A percentile compares a stretch with the other conserved stretches of the same genome.
Conservation (phyloP, 352 stramenopile species). For the Pythium dissotocum region DNA sequence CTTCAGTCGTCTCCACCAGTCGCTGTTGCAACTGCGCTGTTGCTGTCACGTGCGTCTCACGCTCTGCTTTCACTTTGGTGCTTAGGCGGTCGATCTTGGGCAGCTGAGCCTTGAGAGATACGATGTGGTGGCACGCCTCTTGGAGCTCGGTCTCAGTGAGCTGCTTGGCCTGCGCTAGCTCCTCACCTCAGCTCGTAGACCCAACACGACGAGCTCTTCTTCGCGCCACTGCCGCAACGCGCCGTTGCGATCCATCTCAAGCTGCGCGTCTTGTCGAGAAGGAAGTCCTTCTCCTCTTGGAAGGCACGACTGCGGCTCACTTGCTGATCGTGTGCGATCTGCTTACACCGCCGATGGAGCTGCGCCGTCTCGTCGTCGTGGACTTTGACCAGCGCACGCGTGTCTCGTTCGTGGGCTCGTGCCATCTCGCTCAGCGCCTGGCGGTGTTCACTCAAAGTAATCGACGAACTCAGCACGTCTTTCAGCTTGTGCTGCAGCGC, state of each 20-base stretch:
- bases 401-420: conserved; percentile 30
- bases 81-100: conserved; percentile 26
- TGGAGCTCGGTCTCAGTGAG: conserved; percentile 28
- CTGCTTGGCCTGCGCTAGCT: conserved; percentile 11
- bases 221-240: conserved; percentile 32
- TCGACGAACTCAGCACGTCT: conserved; percentile 43
- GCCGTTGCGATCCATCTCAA: conserved; percentile 42
- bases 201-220: conserved; percentile 25
- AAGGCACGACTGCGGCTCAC: conserved; percentile 23
- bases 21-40: conserved; percentile 22
- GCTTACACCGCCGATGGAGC: conserved; percentile 29
- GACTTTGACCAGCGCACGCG: conserved; percentile 20
- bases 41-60: conserved; percentile 18
- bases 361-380: conserved; percentile 34
- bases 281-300: conserved; percentile 29
- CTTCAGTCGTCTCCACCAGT: conserved; percentile 31
- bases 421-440: conserved; percentile 33
- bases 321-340: conserved; percentile 31
- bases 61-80: conserved; percentile 23
- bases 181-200: conserved; percentile 12
- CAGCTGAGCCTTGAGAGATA: conserved; percentile 40
- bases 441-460: conserved; percentile 59
- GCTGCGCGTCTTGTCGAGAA: conserved; percentile 35
- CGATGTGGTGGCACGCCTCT: conserved; percentile 48
- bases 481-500: conserved; percentile 40